These are phyloP conservation scores for Penicillium coffeae DNA, from an alignment of 495 filamentous ascomycete genomes.

Conservation along the genomic window DNA sequence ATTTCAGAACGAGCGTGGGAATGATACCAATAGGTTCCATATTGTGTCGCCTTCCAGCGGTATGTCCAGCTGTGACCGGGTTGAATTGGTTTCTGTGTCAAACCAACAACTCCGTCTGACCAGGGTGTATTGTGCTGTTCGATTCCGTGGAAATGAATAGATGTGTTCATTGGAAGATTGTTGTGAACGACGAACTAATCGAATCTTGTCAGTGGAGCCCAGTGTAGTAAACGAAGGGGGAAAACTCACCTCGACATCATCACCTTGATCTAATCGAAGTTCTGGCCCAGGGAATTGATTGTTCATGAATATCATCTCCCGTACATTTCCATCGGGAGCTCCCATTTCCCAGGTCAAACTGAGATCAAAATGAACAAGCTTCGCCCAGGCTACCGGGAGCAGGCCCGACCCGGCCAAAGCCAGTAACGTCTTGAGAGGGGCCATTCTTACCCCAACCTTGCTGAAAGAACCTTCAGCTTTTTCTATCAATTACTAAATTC, in stretches of 20 bases:
- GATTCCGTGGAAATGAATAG: conserved; percentile 46
- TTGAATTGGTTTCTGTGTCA: conserved; percentile 43
- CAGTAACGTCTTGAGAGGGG: conserved; percentile 6
- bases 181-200: conserved; percentile 36
- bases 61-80: conserved; percentile 43
- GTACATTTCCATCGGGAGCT: conserved; percentile 33
- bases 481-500: neutral
- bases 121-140: conserved; percentile 34
- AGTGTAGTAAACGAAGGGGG: too few species aligned
- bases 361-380: conserved; percentile 23
- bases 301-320: conserved; percentile 52
- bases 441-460: conserved; percentile 4
- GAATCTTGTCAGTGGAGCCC: too few species aligned
- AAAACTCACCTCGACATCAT: conserved; percentile 48
- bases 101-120: conserved; percentile 51
- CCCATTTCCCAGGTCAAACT: conserved; percentile 36
- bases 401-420: conserved; percentile 9
- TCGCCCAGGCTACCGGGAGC: conserved; percentile 12
- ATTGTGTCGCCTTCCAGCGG: conserved; percentile 44
- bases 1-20: conserved; percentile 44
- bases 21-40: conserved; percentile 54
- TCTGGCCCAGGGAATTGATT: conserved; percentile 52
- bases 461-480: too few species aligned
- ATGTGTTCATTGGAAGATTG: conserved; percentile 44
- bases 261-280: conserved; percentile 53